Evolutionary conservation across 225 moss, liverwort and hornwort genomes (phyloP).

Genomic region (Pleurozium schreberi): DNA sequence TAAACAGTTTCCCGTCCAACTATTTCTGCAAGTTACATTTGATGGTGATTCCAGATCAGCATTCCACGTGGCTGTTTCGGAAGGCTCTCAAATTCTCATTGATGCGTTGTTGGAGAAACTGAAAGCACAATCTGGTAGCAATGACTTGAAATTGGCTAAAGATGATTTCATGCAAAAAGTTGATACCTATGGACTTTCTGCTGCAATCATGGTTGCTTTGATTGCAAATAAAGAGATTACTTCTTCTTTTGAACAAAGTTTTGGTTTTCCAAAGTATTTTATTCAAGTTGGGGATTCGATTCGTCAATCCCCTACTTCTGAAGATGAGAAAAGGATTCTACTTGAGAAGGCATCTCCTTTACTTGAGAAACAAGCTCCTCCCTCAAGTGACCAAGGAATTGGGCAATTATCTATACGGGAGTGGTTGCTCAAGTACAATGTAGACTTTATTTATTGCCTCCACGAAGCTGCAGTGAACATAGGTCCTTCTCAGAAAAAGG

Average conservation of each 20-base stretch:
- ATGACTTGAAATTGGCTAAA: fast-evolving
- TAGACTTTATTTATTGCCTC: too few relatives aligned
- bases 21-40: neutral
- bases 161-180: neutral
- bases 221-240: neutral
- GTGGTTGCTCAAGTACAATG: too few relatives aligned
- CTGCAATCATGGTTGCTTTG: neutral
- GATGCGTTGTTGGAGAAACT: neutral
- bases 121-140: fast-evolving
- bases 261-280: too few relatives aligned
- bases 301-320: too few relatives aligned
- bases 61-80: neutral
- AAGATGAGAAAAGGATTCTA: neutral
- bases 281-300: fast-evolving
- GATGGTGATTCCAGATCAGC: fast-evolving
- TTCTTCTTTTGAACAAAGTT: neutral
- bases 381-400: too few relatives aligned
- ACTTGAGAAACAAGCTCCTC: neutral
- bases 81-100: neutral
- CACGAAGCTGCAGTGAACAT: too few relatives aligned
- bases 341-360: neutral
- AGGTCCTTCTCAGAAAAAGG: too few relatives aligned
- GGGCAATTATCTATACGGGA: too few relatives aligned
- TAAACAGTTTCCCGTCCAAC: neutral
- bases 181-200: neutral